Evolutionary conservation across 1,284 basidiomycete species (phyloP).

Genomic region (Lentinula novae-zelandiae): DNA sequence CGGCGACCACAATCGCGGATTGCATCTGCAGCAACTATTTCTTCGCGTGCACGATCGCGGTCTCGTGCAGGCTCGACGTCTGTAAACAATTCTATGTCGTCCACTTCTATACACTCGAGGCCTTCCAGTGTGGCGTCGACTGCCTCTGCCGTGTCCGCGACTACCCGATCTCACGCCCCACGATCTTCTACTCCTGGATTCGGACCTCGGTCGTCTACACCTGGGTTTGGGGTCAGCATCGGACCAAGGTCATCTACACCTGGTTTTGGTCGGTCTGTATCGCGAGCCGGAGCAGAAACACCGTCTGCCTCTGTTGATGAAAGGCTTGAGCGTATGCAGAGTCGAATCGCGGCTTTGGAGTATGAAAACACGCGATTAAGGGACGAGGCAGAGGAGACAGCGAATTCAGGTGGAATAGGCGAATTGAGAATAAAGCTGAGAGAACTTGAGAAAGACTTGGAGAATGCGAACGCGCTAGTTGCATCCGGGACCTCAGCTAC

Average conservation of each 20-base stretch:
- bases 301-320: constrained; percentile 6
- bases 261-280: constrained; percentile 1
- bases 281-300: background rate
- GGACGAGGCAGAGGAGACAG: constrained; percentile 38
- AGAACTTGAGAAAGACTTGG: constrained; percentile 25
- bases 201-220: constrained; percentile 5
- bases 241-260: constrained; percentile 6
- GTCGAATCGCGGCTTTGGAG: constrained; percentile 51
- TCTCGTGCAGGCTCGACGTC: constrained; percentile 4
- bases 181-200: constrained; percentile 1
- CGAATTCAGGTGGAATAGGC: background rate
- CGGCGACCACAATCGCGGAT: constrained; percentile 25
- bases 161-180: background rate
- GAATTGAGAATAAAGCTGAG: background rate
- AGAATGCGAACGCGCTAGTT: constrained; percentile 35
- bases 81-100: background rate
- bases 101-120: constrained; percentile 22
- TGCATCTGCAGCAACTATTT: background rate
- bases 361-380: constrained; percentile 50
- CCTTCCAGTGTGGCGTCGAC: constrained; percentile 16
- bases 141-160: background rate
- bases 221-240: background rate
- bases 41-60: constrained; percentile 5
- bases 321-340: constrained; percentile 38
- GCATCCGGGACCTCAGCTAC: background rate